Conservation (phyloP, 306 rosid species). For the Alnus glutinosa region DNA sequence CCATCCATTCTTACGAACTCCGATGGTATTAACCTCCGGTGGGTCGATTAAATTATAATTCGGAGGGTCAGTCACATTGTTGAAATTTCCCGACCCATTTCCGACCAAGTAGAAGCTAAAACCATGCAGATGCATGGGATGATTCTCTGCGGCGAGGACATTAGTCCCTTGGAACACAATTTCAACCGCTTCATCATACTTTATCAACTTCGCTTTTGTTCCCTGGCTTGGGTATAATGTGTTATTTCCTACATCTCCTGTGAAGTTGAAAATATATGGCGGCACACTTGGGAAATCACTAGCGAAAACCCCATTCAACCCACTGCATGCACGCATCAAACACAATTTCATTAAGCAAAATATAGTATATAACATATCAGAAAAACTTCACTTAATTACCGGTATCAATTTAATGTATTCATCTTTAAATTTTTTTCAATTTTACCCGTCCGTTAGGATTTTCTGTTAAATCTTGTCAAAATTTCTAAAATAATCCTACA, state of each 20-base stretch:
- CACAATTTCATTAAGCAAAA: too few species aligned
- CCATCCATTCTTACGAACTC: conserved; percentile 39
- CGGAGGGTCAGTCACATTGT: background rate
- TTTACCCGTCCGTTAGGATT: too few species aligned
- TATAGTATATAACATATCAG: too few species aligned
- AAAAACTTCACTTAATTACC: too few species aligned
- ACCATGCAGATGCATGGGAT: conserved; percentile 31
- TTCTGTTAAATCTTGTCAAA: too few species aligned
- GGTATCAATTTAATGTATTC: too few species aligned
- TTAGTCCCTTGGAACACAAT: conserved; percentile 49
- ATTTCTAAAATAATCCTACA: too few species aligned
- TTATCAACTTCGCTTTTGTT: conserved; percentile 40
- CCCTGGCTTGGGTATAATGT: conserved; percentile 26
- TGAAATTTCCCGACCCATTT: conserved; percentile 30
- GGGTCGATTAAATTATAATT: conserved; percentile 37
- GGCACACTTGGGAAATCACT: conserved; percentile 41
- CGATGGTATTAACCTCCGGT: conserved; percentile 27
- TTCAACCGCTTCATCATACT: conserved; percentile 39
- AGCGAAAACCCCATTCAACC: conserved; percentile 4
- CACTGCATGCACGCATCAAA: background rate
- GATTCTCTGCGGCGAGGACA: conserved; percentile 23
- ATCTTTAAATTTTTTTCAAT: too few species aligned
- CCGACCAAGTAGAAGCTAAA: conserved; percentile 38
- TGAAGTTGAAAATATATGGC: conserved; percentile 36
- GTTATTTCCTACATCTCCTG: conserved; percentile 24